Conservation (phyloP, 306 rosid genomes). For the Oxytropis ochrocephala region DNA sequence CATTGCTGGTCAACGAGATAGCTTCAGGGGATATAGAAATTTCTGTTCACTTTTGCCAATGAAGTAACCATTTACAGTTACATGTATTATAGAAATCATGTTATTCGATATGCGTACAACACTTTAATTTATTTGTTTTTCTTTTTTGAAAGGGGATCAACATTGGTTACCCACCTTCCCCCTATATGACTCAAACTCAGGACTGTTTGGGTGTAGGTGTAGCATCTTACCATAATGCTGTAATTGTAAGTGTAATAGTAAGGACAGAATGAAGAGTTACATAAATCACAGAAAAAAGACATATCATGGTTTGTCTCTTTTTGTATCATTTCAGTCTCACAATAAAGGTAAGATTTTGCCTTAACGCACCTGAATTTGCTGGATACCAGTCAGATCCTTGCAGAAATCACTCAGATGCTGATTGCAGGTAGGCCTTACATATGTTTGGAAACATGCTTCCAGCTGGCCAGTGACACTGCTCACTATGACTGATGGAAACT, state of each 20-base stretch:
- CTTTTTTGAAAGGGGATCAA: too few species aligned
- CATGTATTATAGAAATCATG: conserved; percentile 3
- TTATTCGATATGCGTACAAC: not conserved
- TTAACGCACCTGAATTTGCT: conserved; percentile 83
- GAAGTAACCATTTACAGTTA: not conserved
- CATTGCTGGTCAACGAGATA: not conserved
- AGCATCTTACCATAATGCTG: not conserved
- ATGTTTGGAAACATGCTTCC: conserved; percentile 91
- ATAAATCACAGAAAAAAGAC: not conserved
- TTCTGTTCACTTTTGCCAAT: not conserved
- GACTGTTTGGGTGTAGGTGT: too few species aligned
- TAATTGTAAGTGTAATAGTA: not conserved
- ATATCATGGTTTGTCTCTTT: not conserved
- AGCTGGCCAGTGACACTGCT: conserved; percentile 84
- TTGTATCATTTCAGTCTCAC: not conserved
- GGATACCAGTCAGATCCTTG: conserved; percentile 90
- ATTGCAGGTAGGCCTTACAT: conserved; percentile 88
- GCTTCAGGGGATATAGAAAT: not conserved
- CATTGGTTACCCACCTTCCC: too few species aligned
- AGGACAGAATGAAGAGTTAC: not conserved
- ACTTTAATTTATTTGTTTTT: not conserved
- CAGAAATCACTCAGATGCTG: conserved; percentile 78
- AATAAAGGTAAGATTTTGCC: conserved; percentile 11
- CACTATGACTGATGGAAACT: conserved; percentile 95
- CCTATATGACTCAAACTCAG: too few species aligned